Percentiles rank a stretch among this genome's conserved stretches.
Conservation (phyloP, 306 rosid species). For the Dalbergia cultrata region DNA sequence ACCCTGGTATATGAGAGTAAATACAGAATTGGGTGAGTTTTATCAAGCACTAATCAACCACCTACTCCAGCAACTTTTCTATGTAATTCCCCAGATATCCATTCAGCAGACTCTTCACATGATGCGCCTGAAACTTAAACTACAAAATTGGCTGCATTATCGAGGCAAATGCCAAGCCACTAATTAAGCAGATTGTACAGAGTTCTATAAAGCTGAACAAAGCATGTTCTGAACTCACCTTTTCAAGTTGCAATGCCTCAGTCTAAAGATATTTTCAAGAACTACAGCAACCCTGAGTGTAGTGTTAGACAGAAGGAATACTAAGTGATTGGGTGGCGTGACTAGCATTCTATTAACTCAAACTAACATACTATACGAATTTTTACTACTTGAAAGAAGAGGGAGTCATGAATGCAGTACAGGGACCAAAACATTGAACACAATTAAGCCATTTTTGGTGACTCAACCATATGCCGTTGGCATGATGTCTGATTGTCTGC, state of each 20-base stretch:
- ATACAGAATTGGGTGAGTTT: no score
- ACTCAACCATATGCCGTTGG: slow-evolving; percentile 6
- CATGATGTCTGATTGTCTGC: slow-evolving; percentile 25
- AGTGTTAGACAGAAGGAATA: slow-evolving; percentile 13
- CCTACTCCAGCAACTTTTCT: no score
- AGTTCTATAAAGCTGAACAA: not conserved
- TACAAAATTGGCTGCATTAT: not conserved
- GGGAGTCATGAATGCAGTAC: not conserved
- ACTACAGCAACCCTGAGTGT: not conserved
- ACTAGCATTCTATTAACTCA: not conserved
- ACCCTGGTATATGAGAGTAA: no score
- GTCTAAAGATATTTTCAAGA: not conserved
- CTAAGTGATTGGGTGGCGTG: not conserved
- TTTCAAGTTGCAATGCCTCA: not conserved
- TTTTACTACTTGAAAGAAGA: not conserved
- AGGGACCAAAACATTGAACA: slow-evolving; percentile 1
- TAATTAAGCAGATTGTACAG: not conserved
- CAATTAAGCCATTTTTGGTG: not conserved
- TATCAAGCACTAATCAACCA: no score
- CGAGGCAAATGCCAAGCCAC: not conserved
- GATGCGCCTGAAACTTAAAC: no score
- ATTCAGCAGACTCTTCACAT: no score
- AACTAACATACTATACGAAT: not conserved
- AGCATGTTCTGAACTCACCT: not conserved
- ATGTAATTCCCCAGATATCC: no score